Conservation (phyloP, 177 flowering plant genomes). For the Vitis hybrid region DNA sequence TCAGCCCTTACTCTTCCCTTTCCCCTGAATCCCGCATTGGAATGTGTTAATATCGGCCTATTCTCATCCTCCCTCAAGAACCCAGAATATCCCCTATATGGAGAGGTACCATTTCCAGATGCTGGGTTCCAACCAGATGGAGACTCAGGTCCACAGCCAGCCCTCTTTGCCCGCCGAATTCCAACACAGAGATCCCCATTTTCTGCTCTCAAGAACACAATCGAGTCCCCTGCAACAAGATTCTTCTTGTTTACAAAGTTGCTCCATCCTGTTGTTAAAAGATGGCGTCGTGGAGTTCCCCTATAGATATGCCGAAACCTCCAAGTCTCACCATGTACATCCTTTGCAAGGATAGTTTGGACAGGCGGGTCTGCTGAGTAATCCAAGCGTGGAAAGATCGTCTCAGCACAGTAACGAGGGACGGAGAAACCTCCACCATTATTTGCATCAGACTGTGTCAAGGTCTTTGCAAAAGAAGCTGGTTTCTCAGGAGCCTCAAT, state of each 20-base stretch:
- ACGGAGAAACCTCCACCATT: slow-evolving; percentile 82
- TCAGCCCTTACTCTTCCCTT: slow-evolving; percentile 34
- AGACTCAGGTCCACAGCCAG: slow-evolving; percentile 37
- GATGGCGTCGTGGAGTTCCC: slow-evolving; percentile 64
- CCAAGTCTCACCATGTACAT: slow-evolving; percentile 61
- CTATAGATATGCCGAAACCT: slow-evolving; percentile 68
- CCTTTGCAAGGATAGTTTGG: slow-evolving; percentile 57
- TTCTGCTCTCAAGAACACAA: slow-evolving; percentile 58
- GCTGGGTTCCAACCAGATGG: slow-evolving; percentile 44
- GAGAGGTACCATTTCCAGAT: slow-evolving; percentile 19
- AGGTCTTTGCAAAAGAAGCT: slow-evolving; percentile 56
- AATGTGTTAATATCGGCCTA: slow-evolving; percentile 10
- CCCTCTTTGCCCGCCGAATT: slow-evolving; percentile 56
- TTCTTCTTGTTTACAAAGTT: slow-evolving; percentile 68
- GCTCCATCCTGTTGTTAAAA: slow-evolving; percentile 74
- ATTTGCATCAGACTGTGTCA: slow-evolving; percentile 74
- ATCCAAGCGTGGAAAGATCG: slow-evolving; percentile 59
- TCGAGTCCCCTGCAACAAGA: slow-evolving; percentile 71
- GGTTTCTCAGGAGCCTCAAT: slow-evolving; percentile 37
- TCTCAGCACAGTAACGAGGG: slow-evolving; percentile 68
- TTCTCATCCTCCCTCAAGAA: slow-evolving; percentile 30
- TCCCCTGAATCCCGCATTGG: slow-evolving; percentile 19
- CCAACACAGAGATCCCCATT: slow-evolving; percentile 65
- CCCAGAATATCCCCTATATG: slow-evolving; percentile 28
- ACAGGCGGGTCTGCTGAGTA: slow-evolving; percentile 66